Conservation (phyloP, 2,329 filamentous ascomycete genomes). For the Alternaria alternata region DNA sequence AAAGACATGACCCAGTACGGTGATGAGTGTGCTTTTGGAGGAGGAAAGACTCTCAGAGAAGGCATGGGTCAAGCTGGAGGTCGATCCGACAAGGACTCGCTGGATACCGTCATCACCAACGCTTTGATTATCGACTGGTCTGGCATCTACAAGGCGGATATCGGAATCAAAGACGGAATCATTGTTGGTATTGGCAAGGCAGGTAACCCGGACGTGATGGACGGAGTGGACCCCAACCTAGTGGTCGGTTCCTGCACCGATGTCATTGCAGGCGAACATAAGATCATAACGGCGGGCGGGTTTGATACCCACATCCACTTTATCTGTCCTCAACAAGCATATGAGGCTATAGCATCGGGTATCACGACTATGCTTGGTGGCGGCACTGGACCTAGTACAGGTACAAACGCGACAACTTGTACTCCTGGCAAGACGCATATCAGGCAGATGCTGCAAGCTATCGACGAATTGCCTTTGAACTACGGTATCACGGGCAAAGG, state of each 20-base stretch:
- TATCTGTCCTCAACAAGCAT: slow-evolving; percentile 91
- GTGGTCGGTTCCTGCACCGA: slow-evolving; percentile 89
- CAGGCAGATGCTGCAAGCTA: slow-evolving; percentile 87
- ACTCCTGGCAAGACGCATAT: slow-evolving; percentile 86
- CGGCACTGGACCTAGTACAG: slow-evolving; percentile 90
- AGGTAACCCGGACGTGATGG: slow-evolving; percentile 97
- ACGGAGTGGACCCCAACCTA: slow-evolving; percentile 79
- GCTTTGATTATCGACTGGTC: slow-evolving; percentile 89
- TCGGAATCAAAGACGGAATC: slow-evolving; percentile 86
- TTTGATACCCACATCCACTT: slow-evolving; percentile 93
- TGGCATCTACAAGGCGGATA: slow-evolving; percentile 96
- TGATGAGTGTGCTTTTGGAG: slow-evolving; percentile 94
- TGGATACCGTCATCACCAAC: slow-evolving; percentile 90
- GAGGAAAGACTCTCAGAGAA: slow-evolving; percentile 91
- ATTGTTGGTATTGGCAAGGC: slow-evolving; percentile 94
- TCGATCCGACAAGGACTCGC: slow-evolving; percentile 71
- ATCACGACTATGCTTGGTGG: slow-evolving; percentile 92
- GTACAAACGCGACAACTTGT: slow-evolving; percentile 91
- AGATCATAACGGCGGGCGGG: slow-evolving; percentile 89
- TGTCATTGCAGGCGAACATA: slow-evolving; percentile 87
- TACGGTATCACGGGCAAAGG: slow-evolving; percentile 93
- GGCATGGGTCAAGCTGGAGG: slow-evolving; percentile 95
- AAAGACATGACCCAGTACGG: slow-evolving; percentile 84
- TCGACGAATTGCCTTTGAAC: slow-evolving; percentile 83
- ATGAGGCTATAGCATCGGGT: slow-evolving; percentile 83